Conservation (phyloP, 805 yeast genomes). For the Saturnispora dispora region DNA sequence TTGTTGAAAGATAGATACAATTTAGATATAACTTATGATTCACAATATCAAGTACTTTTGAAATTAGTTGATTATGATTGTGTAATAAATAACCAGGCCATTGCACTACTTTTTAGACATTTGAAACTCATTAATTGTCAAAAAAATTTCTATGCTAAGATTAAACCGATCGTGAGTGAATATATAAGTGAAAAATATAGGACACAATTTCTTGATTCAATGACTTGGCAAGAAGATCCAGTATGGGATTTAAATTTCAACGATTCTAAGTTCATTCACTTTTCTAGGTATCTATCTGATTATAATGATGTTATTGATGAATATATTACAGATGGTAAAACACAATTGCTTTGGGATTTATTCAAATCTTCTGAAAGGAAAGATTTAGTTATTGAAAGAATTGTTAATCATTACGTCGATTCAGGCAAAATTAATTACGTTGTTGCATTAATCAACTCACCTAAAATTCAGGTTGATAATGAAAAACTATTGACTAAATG, state of each 20-base stretch:
- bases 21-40: background rate
- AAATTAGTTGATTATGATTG: background rate
- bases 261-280: background rate
- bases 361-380: background rate
- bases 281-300: background rate
- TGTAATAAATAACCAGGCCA: background rate
- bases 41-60: constrained; percentile 2
- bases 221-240: background rate
- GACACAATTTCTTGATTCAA: background rate
- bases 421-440: background rate
- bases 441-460: background rate
- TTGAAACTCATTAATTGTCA: background rate
- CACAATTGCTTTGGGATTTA: background rate
- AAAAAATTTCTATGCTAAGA: background rate
- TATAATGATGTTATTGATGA: background rate
- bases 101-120: background rate
- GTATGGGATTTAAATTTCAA: background rate
- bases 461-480: background rate
- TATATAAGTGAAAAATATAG: background rate
- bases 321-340: background rate
- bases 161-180: background rate
- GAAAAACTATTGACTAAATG: background rate
- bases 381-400: background rate
- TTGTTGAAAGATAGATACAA: background rate
- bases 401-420: background rate